Evolutionary conservation across 2,329 filamentous ascomycete genomes (phyloP).

Genomic region (Aspergillus sp.): DNA sequence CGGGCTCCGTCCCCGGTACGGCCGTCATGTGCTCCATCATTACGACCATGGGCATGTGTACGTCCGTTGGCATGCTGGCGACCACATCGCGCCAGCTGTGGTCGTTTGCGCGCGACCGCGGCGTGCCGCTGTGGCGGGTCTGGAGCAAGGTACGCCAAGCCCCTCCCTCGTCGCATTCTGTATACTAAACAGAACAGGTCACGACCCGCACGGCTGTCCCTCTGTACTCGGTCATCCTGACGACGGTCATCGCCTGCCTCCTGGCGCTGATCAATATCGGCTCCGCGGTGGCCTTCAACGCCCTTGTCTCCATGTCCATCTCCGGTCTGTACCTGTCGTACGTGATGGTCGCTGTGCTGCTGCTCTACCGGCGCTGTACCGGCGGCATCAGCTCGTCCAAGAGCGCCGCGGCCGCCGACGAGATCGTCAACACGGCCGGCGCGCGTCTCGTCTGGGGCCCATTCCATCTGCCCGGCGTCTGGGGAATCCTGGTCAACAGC

Average conservation of each 20-base stretch:
- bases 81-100: slow-evolving; percentile 45
- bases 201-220: slow-evolving; percentile 25
- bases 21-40: slow-evolving; percentile 26
- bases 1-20: slow-evolving; percentile 23
- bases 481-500: slow-evolving; percentile 43
- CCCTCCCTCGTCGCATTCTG: background rate
- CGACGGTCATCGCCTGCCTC: slow-evolving; percentile 25
- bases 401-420: slow-evolving; percentile 10
- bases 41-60: slow-evolving; percentile 27
- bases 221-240: slow-evolving; percentile 22
- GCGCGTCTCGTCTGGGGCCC: slow-evolving; percentile 29
- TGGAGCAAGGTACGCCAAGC: slow-evolving; percentile 23
- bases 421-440: slow-evolving; percentile 23
- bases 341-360: slow-evolving; percentile 23
- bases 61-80: slow-evolving; percentile 33
- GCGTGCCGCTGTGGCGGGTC: slow-evolving; percentile 25
- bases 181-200: slow-evolving; percentile 12
- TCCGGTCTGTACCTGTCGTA: slow-evolving; percentile 31
- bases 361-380: slow-evolving; percentile 26
- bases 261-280: slow-evolving; percentile 34
- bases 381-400: slow-evolving; percentile 18
- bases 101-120: slow-evolving; percentile 27
- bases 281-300: slow-evolving; percentile 30
- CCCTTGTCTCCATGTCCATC: slow-evolving; percentile 32
- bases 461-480: slow-evolving; percentile 27